Evolutionary conservation across 371 early-diverging fungal species (phyloP).

Genomic region (Mortierella sp.): DNA sequence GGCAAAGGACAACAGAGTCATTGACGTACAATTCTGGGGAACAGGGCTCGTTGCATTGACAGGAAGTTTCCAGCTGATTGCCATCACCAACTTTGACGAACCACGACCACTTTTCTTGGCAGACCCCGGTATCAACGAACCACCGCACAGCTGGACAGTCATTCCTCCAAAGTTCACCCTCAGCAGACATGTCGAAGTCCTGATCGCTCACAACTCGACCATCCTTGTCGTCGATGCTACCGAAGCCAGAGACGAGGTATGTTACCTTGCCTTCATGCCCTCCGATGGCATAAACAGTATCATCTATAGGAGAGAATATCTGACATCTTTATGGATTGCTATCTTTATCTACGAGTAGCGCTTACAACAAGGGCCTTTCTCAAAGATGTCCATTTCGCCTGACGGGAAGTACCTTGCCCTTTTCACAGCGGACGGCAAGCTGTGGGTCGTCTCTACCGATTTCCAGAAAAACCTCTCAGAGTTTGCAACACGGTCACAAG

Average conservation of each 20-base stretch:
- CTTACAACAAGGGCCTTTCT: constrained; percentile 92
- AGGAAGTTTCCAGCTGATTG: constrained; percentile 82
- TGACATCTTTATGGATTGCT: neutral
- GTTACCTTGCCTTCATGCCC: neutral
- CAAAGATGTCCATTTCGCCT: constrained; percentile 90
- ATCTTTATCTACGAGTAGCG: constrained; percentile 59
- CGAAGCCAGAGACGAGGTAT: constrained; percentile 88
- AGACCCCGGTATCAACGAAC: constrained; percentile 80
- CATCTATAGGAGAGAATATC: neutral
- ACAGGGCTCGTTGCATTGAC: constrained; percentile 93
- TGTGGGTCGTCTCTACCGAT: constrained; percentile 96
- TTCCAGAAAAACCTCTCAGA: constrained; percentile 94
- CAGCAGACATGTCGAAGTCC: constrained; percentile 92
- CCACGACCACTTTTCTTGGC: constrained; percentile 87
- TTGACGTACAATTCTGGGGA: constrained; percentile 91
- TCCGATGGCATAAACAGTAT: neutral
- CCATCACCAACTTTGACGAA: constrained; percentile 86
- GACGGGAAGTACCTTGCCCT: constrained; percentile 94
- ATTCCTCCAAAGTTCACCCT: constrained; percentile 91
- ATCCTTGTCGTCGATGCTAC: constrained; percentile 86
- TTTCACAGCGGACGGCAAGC: constrained; percentile 82
- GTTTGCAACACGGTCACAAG: constrained; percentile 76
- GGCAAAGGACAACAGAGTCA: constrained; percentile 82
- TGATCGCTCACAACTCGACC: constrained; percentile 83
- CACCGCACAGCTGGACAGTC: constrained; percentile 90